Percentiles rank a stretch among this genome's conserved stretches.
These are phyloP conservation scores for Apiotrichum sp. DNA, from an alignment of 1,284 basidiomycete species.

Conservation along the genomic window DNA sequence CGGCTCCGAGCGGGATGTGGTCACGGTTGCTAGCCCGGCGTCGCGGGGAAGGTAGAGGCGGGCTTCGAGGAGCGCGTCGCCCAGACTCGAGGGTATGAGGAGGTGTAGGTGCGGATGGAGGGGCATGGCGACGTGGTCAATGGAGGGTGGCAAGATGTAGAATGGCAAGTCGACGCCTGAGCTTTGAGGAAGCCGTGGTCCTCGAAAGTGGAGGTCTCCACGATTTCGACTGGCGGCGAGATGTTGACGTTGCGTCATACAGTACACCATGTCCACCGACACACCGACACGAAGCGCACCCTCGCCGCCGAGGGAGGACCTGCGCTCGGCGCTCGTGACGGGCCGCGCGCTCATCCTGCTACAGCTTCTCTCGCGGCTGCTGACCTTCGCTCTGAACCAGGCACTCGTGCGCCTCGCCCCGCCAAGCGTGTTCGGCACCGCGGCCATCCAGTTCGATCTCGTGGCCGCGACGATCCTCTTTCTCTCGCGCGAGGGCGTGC, in stretches of 20 bases:
- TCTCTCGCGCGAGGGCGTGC: conserved; percentile 81
- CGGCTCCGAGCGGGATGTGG: too few species aligned
- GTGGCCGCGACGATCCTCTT: conserved; percentile 85
- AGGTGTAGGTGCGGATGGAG: conserved; percentile 31
- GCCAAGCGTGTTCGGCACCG: conserved; percentile 78
- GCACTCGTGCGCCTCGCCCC: conserved; percentile 71
- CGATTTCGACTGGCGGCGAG: background rate
- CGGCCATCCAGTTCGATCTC: conserved; percentile 78
- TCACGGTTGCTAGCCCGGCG: too few species aligned
- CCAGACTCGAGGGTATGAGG: conserved; percentile 22
- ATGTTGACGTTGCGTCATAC: background rate
- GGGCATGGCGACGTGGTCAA: conserved; percentile 10
- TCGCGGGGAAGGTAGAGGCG: conserved; percentile 29
- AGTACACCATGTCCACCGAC: background rate
- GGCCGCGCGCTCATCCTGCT: conserved; percentile 76
- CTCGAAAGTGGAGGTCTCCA: background rate
- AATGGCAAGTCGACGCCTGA: too few species aligned
- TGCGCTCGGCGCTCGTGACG: background rate
- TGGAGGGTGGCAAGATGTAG: too few species aligned
- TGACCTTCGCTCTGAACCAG: conserved; percentile 87
- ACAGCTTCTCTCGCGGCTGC: conserved; percentile 72
- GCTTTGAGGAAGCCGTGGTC: too few species aligned
- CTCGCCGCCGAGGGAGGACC: background rate
- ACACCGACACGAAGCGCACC: background rate
- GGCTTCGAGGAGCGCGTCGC: conserved; percentile 25